Percentiles rank a stretch among this genome's conserved stretches.
These are phyloP conservation scores for Rutstroemia sydowiana DNA, from an alignment of 2,329 filamentous ascomycete genomes.

Conservation along the genomic window DNA sequence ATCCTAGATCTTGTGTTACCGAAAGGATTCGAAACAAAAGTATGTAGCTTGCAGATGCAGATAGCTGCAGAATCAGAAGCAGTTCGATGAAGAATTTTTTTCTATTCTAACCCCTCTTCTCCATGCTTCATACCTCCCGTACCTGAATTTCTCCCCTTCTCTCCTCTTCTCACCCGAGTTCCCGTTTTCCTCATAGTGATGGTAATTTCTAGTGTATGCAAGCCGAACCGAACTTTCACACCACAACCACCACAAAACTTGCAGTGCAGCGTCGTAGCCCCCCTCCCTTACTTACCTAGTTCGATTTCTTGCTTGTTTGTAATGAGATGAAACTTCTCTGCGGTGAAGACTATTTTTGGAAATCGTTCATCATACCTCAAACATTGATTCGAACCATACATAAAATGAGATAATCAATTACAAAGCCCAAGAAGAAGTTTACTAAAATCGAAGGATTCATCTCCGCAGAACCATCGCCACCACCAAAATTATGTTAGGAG, in stretches of 20 bases:
- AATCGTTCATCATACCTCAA: neutral
- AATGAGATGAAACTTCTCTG: neutral
- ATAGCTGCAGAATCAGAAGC: neutral
- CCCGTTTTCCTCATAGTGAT: neutral
- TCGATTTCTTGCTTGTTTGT: no score
- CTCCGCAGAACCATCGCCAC: neutral
- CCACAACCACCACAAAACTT: no score
- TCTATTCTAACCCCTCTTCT: neutral
- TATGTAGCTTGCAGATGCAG: no score
- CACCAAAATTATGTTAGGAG: neutral
- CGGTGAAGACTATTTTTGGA: constrained; percentile 7
- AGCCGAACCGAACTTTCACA: neutral
- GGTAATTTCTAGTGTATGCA: no score
- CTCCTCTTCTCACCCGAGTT: neutral
- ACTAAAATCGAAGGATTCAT: neutral
- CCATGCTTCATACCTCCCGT: neutral
- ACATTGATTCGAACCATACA: no score
- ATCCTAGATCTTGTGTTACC: neutral
- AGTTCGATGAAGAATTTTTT: neutral
- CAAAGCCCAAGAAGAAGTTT: no score
- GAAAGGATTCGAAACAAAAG: constrained; percentile 4
- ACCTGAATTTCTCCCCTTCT: neutral
- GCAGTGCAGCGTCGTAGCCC: no score
- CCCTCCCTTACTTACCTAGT: no score
- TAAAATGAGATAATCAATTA: no score